Conservation (phyloP, 805 yeast genomes). For the Candida bentonensis region DNA sequence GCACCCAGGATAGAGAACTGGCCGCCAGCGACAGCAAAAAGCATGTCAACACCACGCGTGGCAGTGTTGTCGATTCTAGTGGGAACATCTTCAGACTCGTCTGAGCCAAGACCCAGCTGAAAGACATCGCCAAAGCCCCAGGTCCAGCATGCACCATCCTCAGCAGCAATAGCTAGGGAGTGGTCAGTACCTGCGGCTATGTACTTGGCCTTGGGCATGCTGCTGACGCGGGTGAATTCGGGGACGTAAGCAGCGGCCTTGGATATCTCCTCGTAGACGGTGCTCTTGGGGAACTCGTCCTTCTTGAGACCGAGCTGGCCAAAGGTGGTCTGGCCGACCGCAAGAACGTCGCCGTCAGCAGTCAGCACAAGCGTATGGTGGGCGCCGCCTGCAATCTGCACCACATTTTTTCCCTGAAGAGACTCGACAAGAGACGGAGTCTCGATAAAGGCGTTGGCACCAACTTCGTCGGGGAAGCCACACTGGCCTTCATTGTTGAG, state of each 20-base stretch:
- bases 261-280: conserved; percentile 68
- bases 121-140: conserved; percentile 99
- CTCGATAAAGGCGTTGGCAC: conserved; percentile 56
- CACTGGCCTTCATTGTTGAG: conserved; percentile 95
- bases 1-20: conserved; percentile 91
- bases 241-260: conserved; percentile 70
- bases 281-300: conserved; percentile 48
- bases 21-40: conserved; percentile 83
- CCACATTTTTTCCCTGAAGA: conserved; percentile 39
- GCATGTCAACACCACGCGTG: conserved; percentile 62
- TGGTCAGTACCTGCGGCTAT: conserved; percentile 88
- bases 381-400: conserved; percentile 76
- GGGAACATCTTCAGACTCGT: conserved; percentile 74
- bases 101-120: conserved; percentile 91
- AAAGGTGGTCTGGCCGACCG: conserved; percentile 91
- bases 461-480: conserved; percentile 59
- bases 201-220: conserved; percentile 40
- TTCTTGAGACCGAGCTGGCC: conserved; percentile 74
- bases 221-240: conserved; percentile 15
- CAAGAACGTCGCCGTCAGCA: conserved; percentile 54
- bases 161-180: conserved; percentile 61
- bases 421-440: conserved; percentile 63
- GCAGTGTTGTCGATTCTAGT: conserved; percentile 91
- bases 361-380: conserved; percentile 80
- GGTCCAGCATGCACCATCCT: conserved; percentile 72